Base-by-base conservation (phyloP, 768 basidiomycete species). In the Boletales sp. region DNA sequence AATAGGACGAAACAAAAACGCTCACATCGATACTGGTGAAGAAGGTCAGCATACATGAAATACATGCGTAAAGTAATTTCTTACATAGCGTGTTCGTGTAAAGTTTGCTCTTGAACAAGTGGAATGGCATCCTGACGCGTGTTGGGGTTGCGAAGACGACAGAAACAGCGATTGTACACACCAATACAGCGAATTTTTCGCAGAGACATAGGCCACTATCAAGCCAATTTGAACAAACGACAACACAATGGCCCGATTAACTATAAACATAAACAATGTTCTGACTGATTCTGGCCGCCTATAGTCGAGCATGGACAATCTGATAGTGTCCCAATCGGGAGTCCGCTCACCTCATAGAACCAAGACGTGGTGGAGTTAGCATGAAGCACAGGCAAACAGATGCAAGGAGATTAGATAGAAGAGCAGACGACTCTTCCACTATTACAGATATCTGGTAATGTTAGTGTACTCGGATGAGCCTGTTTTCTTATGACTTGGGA, bases 21-120 rank as follows among this genome's bases (percentile, higher is more conserved):
- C 46, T 48, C 32, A 58, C 57, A 58, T 58, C 24, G 56, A 56
- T 43, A 58, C 57, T 58, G 24, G 32, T 18, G 24, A 9, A 27
- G 19, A 47, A 48, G n/a, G 15, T 58, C 32, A 45, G 35, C 5
- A 47, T 11, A 17, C 10, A 14, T n/a, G 29, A 37, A 19, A 13
- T 39, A 17, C 24, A 27, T 7, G 12, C 13, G 13, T n/a, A 40
- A 21, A 35, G 35, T 21, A 17, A 45, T 9, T 3, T 27, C 59
- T 43, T 40, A 60, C 59, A 41, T 7, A 60, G 51, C 4, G 59
- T 60, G 35, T 60, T 60, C 10, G 59, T 52, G 34, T 60, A 60
- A 13, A 60, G 52, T 18, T 60, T 60, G 48, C 58, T 60, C 55
- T 60, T 60, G 52, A 50, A 57, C 21, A 60, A n/a, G 35, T 60